phyloP scores from a whole-genome alignment of 1,284 basidiomycete genomes.

The Singerocomus rubriflavus region DNA sequence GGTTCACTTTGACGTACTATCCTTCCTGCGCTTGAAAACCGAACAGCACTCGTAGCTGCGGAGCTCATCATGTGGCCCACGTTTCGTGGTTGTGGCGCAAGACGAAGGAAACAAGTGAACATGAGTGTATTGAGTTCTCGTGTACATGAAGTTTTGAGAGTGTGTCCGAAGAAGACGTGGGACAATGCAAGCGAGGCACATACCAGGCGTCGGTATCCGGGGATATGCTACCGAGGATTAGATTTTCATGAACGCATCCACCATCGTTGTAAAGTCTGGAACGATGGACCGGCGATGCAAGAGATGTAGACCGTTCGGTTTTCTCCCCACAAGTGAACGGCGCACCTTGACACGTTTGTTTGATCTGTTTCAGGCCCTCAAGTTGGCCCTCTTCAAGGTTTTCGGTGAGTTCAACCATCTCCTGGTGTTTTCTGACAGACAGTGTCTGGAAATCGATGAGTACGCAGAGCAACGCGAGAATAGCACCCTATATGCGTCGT shows the following conservation, averaged over 20 bases:
- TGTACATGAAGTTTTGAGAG: not conserved
- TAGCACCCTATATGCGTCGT: not conserved
- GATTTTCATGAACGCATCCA: slow-evolving; percentile 24
- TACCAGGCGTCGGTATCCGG: not conserved
- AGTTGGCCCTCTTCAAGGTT: slow-evolving; percentile 27
- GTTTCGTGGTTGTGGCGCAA: not conserved
- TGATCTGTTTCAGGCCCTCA: slow-evolving; percentile 23
- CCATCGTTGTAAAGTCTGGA: slow-evolving; percentile 20
- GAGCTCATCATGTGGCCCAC: not conserved
- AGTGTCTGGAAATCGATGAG: slow-evolving; percentile 16
- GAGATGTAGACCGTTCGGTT: not conserved
- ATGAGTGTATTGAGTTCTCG: not conserved
- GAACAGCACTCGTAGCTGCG: not conserved
- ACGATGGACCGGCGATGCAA: not conserved
- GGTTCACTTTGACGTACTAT: not conserved
- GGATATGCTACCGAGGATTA: slow-evolving; percentile 5
- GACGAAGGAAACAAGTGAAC: not conserved
- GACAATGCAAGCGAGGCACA: not conserved
- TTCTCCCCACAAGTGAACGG: not conserved
- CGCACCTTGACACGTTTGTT: slow-evolving; percentile 24
- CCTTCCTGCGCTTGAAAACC: not conserved
- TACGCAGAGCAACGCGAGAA: not conserved
- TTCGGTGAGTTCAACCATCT: slow-evolving; percentile 18
- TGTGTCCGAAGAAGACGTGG: not conserved
- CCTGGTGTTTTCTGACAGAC: slow-evolving; percentile 29